Evolutionary conservation across 495 filamentous ascomycete genomes (phyloP).

Genomic region (Penicillium coffeae): DNA sequence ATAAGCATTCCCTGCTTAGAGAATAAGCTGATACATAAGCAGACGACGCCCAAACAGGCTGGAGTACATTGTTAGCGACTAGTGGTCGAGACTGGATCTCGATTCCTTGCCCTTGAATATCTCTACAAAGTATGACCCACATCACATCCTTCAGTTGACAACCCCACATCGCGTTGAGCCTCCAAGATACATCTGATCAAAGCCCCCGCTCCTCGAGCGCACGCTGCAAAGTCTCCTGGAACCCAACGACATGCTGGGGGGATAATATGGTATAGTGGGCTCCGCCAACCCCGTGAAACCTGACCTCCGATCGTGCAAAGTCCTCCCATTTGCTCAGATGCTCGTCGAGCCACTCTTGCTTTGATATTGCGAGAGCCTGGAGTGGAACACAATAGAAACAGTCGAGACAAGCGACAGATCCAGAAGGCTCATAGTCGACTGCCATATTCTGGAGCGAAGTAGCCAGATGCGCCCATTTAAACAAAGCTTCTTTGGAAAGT

Average conservation of each 20-base stretch:
- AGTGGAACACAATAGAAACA: constrained; percentile 47
- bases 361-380: constrained; percentile 30
- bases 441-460: constrained; percentile 42
- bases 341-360: constrained; percentile 40
- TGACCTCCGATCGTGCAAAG: constrained; percentile 20
- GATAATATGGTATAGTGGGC: constrained; percentile 26
- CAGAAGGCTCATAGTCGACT: constrained; percentile 48
- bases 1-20: too few species aligned
- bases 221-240: constrained; percentile 14
- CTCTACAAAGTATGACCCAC: too few species aligned
- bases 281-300: constrained; percentile 15
- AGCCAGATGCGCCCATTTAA: constrained; percentile 42
- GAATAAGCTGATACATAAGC: too few species aligned
- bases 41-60: too few species aligned
- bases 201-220: constrained; percentile 15
- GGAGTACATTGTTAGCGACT: too few species aligned
- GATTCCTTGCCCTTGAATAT: too few species aligned
- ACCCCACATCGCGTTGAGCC: not conserved
- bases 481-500: constrained; percentile 22
- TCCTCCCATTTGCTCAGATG: constrained; percentile 42
- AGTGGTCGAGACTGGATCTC: too few species aligned
- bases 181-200: not conserved
- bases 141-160: too few species aligned
- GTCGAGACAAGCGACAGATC: constrained; percentile 41
- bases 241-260: constrained; percentile 18